A percentile compares a stretch with the other conserved stretches of the same genome.
phyloP scores from a whole-genome alignment of 1,139 yeast species.

The Meyerozyma smithsonii region DNA sequence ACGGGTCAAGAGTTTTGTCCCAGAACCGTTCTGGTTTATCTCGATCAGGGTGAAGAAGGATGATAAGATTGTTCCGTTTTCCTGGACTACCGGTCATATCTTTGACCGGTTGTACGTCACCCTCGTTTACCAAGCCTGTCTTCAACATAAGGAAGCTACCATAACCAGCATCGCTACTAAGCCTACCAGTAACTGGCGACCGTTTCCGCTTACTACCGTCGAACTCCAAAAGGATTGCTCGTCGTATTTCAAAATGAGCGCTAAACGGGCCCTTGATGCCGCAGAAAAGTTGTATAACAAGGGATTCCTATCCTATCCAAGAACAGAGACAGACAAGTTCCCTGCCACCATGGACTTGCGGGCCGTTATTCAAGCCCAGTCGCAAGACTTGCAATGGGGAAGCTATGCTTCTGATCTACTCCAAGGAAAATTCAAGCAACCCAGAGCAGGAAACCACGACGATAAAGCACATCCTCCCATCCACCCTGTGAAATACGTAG shows the following conservation, averaged over 20 bases:
- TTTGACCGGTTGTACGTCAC: conserved; percentile 69
- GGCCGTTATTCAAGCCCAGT: conserved; percentile 56
- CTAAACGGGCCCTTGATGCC: conserved; percentile 73
- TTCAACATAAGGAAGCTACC: conserved; percentile 41
- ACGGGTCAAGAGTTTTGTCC: conserved; percentile 62
- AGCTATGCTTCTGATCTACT: conserved; percentile 33
- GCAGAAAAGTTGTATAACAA: conserved; percentile 85
- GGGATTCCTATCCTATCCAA: conserved; percentile 90
- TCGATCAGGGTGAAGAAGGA: conserved; percentile 46
- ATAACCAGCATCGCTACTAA: conserved; percentile 51
- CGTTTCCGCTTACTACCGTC: conserved; percentile 93
- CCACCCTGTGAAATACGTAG: conserved; percentile 68
- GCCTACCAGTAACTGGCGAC: conserved; percentile 75
- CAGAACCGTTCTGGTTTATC: conserved; percentile 81
- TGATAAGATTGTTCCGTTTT: conserved; percentile 33
- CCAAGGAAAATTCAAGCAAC: conserved; percentile 43
- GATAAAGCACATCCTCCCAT: conserved; percentile 99
- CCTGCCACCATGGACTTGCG: conserved; percentile 71
- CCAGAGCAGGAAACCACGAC: conserved; percentile 77
- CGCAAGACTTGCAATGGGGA: conserved; percentile 47
- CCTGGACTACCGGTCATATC: conserved; percentile 67
- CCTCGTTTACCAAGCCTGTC: conserved; percentile 62
- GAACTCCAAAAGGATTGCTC: conserved; percentile 88
- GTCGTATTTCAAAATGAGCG: conserved; percentile 65
- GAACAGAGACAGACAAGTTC: conserved; percentile 93